Percentiles rank a stretch among this genome's conserved stretches.
phyloP scores from a whole-genome alignment of 352 stramenopile genomes.

The Pythium aristosporum region DNA sequence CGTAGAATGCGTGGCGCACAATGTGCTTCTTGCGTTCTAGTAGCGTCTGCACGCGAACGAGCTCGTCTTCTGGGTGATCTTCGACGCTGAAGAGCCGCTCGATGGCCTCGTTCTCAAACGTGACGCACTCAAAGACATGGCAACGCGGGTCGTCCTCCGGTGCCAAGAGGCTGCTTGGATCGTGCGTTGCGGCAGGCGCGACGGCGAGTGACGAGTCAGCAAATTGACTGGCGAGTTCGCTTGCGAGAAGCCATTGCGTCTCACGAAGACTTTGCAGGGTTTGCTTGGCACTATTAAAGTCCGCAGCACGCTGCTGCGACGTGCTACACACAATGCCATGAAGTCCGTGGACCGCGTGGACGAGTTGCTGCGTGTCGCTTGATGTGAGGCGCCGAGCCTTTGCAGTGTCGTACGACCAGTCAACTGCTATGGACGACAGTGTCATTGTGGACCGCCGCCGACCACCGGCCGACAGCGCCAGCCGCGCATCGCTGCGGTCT shows the following conservation, averaged over 20 bases:
- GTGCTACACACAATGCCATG: slow-evolving; percentile 35
- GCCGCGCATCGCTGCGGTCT: slow-evolving; percentile 13
- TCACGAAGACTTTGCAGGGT: slow-evolving; percentile 37
- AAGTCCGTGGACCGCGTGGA: slow-evolving; percentile 34
- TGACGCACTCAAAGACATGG: slow-evolving; percentile 62
- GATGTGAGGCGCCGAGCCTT: slow-evolving; percentile 38
- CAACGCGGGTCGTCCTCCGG: slow-evolving; percentile 35
- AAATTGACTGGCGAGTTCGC: slow-evolving; percentile 49
- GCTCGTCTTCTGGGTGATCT: slow-evolving; percentile 44
- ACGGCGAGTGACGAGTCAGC: no score
- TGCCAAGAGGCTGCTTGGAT: neutral
- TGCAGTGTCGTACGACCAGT: slow-evolving; percentile 42
- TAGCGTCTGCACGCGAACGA: slow-evolving; percentile 36
- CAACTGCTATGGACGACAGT: neutral
- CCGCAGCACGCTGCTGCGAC: slow-evolving; percentile 27
- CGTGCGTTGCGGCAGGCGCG: neutral
- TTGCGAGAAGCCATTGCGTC: slow-evolving; percentile 54
- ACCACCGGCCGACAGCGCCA: slow-evolving; percentile 6
- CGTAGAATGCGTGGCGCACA: slow-evolving; percentile 55
- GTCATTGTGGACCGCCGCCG: slow-evolving; percentile 29
- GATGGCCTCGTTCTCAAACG: slow-evolving; percentile 54
- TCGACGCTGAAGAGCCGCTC: slow-evolving; percentile 61
- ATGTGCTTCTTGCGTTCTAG: slow-evolving; percentile 57
- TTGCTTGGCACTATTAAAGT: slow-evolving; percentile 35
- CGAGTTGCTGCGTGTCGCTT: slow-evolving; percentile 31